Evolutionary conservation across 108 stramenopile genomes (phyloP).

Genomic region (Hondaea fermentalgiana): DNA sequence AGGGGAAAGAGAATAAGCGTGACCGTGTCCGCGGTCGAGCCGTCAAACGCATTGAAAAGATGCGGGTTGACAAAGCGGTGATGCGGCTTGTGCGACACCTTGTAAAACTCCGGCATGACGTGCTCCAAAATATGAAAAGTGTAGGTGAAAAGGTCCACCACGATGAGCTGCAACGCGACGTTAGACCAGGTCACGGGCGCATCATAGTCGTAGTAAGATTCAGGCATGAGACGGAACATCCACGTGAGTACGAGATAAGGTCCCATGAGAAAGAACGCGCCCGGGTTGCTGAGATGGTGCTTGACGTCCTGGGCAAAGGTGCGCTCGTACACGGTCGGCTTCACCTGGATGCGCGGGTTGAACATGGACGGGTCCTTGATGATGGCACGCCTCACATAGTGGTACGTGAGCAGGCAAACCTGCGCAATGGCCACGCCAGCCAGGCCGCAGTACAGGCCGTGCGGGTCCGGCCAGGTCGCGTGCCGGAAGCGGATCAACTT

Average conservation of each 20-base stretch:
- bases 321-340: slow-evolving; percentile 50
- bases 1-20: slow-evolving; percentile 81
- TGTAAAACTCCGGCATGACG: slow-evolving; percentile 56
- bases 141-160: slow-evolving; percentile 76
- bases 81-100: slow-evolving; percentile 82
- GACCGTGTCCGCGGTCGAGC: slow-evolving; percentile 68
- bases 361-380: background rate
- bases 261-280: slow-evolving; percentile 74
- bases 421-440: slow-evolving; percentile 71
- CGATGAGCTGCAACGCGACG: slow-evolving; percentile 56
- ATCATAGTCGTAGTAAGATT: slow-evolving; percentile 68
- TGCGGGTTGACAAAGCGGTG: slow-evolving; percentile 84
- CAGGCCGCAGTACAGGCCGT: slow-evolving; percentile 43
- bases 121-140: slow-evolving; percentile 75
- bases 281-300: slow-evolving; percentile 73
- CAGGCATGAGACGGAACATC: slow-evolving; percentile 73
- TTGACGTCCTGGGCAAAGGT: slow-evolving; percentile 56
- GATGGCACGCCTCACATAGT: slow-evolving; percentile 50
- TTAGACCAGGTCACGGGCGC: slow-evolving; percentile 64
- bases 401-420: slow-evolving; percentile 55
- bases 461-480: background rate
- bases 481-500: background rate
- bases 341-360: slow-evolving; percentile 52
- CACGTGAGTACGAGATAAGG: slow-evolving; percentile 71
- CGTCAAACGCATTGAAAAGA: slow-evolving; percentile 87